Conservation (phyloP, 106 monocot species). For the Gastrodia elata region DNA sequence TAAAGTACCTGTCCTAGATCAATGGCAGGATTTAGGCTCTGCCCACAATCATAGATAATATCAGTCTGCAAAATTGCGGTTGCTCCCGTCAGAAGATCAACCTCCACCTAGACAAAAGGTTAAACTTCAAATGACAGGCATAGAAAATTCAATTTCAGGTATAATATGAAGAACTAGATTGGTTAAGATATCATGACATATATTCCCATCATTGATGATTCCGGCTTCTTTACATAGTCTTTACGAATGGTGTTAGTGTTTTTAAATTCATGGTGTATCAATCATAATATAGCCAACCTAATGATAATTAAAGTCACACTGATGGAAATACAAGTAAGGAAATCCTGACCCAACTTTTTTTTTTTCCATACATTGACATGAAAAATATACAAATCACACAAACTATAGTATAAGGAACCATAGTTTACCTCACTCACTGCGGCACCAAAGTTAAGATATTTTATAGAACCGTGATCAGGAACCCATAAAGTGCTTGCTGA, state of each 20-base stretch:
- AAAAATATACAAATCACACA: slow-evolving; percentile 1
- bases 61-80: slow-evolving; percentile 53
- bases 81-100: slow-evolving; percentile 79
- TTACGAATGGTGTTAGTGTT: no score
- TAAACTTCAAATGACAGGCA: not conserved
- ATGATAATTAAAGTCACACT: no score
- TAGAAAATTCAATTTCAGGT: not conserved
- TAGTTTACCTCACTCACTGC: slow-evolving; percentile 61
- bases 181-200: no score
- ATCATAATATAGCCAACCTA: no score
- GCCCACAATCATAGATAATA: slow-evolving; percentile 80
- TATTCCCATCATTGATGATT: no score
- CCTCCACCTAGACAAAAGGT: slow-evolving; percentile 55
- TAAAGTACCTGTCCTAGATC: slow-evolving; percentile 79
- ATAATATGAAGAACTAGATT: not conserved
- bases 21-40: slow-evolving; percentile 82
- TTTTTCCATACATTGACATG: no score
- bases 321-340: no score
- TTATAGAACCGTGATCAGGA: slow-evolving; percentile 25
- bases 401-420: not conserved
- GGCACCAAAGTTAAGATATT: slow-evolving; percentile 79
- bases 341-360: no score
- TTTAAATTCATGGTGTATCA: no score
- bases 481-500: slow-evolving; percentile 48
- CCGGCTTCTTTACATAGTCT: no score